A percentile compares a stretch with the other conserved stretches of the same genome.
These are phyloP conservation scores for Globisporangium orthogonon DNA, from an alignment of 352 stramenopile species.

Conservation along the genomic window DNA sequence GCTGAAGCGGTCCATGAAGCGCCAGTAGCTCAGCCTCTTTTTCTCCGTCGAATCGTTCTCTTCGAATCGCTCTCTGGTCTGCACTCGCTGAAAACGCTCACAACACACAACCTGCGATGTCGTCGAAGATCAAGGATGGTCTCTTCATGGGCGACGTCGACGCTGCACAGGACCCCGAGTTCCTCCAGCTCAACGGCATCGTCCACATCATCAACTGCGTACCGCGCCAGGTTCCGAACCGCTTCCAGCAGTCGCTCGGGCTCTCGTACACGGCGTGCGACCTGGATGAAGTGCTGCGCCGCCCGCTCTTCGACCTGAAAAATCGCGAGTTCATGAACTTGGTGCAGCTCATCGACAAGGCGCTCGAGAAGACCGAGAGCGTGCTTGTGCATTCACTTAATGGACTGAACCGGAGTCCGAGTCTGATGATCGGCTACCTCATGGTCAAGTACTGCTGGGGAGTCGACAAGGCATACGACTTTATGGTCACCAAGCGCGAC, in stretches of 20 bases:
- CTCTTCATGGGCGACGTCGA: conserved; percentile 93
- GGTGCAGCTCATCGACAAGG: conserved; percentile 69
- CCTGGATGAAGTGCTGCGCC: conserved; percentile 54
- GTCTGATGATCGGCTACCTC: conserved; percentile 85
- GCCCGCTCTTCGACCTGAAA: conserved; percentile 76
- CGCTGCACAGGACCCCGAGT: conserved; percentile 89
- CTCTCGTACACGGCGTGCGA: conserved; percentile 79
- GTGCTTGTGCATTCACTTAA: conserved; percentile 88
- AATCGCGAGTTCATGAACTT: conserved; percentile 83
- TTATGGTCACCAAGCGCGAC: conserved; percentile 77
- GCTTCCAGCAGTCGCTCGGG: conserved; percentile 85
- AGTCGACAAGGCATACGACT: conserved; percentile 90
- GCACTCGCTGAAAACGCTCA: not conserved
- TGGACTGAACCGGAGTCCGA: conserved; percentile 72
- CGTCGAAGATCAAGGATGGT: conserved; percentile 92
- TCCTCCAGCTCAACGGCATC: conserved; percentile 92
- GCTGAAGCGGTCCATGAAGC: conserved; percentile 6
- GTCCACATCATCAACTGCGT: conserved; percentile 90
- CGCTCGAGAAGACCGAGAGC: conserved; percentile 78
- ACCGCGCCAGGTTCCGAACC: conserved; percentile 85
- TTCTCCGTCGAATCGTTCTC: not conserved
- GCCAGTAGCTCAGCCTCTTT: not conserved
- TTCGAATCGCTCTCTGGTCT: not conserved
- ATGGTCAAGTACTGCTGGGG: conserved; percentile 93
- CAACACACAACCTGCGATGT: conserved; percentile 41